Evolutionary conservation across 257 asterid genomes (phyloP).

Genomic region (Dorcoceras hygrometricum): DNA sequence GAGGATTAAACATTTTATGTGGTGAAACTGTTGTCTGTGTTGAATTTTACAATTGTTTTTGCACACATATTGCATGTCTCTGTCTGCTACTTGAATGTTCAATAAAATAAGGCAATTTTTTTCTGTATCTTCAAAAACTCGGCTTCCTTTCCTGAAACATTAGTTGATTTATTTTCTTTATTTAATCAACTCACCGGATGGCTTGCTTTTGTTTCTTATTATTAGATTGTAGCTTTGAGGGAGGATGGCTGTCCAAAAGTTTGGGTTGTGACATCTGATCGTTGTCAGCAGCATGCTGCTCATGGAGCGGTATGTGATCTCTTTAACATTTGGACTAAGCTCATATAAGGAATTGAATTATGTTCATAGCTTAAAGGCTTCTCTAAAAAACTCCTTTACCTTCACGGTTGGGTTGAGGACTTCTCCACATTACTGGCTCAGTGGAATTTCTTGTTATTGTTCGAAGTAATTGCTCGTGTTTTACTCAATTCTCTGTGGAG

Average conservation of each 20-base stretch:
- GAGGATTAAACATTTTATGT: neutral
- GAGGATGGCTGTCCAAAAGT: constrained; percentile 97
- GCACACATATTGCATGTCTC: neutral
- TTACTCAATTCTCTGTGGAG: neutral
- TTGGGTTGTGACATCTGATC: constrained; percentile 96
- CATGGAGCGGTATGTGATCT: constrained; percentile 75
- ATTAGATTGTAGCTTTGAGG: constrained; percentile 81
- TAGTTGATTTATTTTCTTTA: constrained; percentile 1
- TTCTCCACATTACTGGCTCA: too few relatives aligned
- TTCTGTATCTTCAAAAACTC: neutral
- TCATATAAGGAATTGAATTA: neutral
- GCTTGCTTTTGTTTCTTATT: constrained; percentile 8
- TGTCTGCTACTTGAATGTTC: neutral
- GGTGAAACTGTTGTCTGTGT: neutral
- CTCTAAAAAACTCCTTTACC: too few relatives aligned
- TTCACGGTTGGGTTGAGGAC: too few relatives aligned
- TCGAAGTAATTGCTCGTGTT: constrained; percentile 2
- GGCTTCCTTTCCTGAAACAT: constrained; percentile 12
- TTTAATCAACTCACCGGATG: constrained; percentile 3
- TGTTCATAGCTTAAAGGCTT: neutral
- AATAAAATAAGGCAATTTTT: neutral
- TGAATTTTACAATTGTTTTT: neutral
- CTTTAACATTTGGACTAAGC: constrained; percentile 7
- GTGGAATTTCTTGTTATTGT: too few relatives aligned
- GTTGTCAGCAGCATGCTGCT: constrained; percentile 78